Evolutionary conservation across 192 early-diverging fungal genomes (phyloP).

Genomic region (Gaertneriomyces semiglobifer): DNA sequence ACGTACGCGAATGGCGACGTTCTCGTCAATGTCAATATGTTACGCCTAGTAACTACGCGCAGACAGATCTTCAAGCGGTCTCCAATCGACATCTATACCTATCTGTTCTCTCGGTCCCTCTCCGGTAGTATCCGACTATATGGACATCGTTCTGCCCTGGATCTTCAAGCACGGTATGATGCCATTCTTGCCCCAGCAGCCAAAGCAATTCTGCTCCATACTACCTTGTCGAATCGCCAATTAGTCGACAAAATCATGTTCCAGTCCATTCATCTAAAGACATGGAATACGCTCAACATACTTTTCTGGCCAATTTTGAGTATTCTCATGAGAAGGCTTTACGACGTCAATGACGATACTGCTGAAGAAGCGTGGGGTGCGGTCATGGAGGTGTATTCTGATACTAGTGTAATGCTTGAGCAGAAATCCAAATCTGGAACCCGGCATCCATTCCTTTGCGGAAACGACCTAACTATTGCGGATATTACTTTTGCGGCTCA

Average conservation of each 20-base stretch:
- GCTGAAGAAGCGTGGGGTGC: constrained; percentile 28
- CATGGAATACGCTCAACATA: constrained; percentile 14
- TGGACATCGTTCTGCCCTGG: constrained; percentile 26
- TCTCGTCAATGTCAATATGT: no score
- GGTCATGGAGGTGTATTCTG: constrained; percentile 26
- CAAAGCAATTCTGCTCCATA: constrained; percentile 32
- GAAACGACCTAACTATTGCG: constrained; percentile 38
- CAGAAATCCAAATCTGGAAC: constrained; percentile 6
- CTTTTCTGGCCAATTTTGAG: constrained; percentile 34
- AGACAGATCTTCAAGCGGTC: constrained; percentile 41
- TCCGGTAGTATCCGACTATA: constrained; percentile 40
- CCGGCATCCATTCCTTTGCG: constrained; percentile 24
- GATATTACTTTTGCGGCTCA: constrained; percentile 44
- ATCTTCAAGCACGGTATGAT: constrained; percentile 36
- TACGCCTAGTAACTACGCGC: no score
- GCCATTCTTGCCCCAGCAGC: constrained; percentile 34
- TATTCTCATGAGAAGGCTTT: constrained; percentile 7
- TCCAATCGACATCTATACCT: constrained; percentile 43
- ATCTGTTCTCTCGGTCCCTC: constrained; percentile 46
- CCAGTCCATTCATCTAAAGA: constrained; percentile 29
- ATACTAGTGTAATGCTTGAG: constrained; percentile 20
- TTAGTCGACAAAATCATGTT: constrained; percentile 34
- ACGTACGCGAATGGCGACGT: neutral
- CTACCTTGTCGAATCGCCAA: constrained; percentile 4
- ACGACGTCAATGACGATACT: neutral